phyloP scores from a whole-genome alignment of 2,329 filamentous ascomycete species.

The Pseudopithomyces chartarum region DNA sequence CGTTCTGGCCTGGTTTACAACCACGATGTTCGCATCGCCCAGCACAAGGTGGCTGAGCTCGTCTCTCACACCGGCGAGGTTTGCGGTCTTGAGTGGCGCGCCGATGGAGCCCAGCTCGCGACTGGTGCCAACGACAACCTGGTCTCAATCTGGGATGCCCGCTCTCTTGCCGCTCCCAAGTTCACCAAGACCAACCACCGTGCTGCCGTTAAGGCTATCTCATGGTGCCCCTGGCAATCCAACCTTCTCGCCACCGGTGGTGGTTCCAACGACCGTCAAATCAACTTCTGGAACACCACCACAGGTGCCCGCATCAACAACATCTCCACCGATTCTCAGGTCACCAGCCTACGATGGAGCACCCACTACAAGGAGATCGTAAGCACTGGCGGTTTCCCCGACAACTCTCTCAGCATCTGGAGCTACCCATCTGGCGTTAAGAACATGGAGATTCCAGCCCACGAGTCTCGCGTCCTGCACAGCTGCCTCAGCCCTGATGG shows the following conservation, averaged over 20 bases:
- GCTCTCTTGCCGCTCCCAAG: slow-evolving; percentile 89
- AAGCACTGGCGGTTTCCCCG: slow-evolving; percentile 96
- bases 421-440: slow-evolving; percentile 96
- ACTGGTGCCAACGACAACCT: slow-evolving; percentile 99
- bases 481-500: slow-evolving; percentile 96
- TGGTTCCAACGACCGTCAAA: slow-evolving; percentile 94
- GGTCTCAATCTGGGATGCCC: slow-evolving; percentile 98
- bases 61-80: slow-evolving; percentile 97
- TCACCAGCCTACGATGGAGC: slow-evolving; percentile 95
- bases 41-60: slow-evolving; percentile 98
- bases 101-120: slow-evolving; percentile 93
- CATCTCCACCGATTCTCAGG: slow-evolving; percentile 97
- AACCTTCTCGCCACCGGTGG: slow-evolving; percentile 96
- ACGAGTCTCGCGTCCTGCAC: slow-evolving; percentile 95
- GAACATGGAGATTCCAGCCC: slow-evolving; percentile 96
- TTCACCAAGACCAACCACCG: slow-evolving; percentile 99
- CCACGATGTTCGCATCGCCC: slow-evolving; percentile 95
- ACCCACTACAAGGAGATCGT: slow-evolving; percentile 97
- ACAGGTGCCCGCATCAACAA: slow-evolving; percentile 97
- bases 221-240: slow-evolving; percentile 98
- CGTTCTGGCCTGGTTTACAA: slow-evolving; percentile 96
- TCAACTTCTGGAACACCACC: slow-evolving; percentile 99
- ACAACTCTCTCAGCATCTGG: slow-evolving; percentile 99
- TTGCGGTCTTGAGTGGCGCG: slow-evolving; percentile 96
- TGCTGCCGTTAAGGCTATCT: slow-evolving; percentile 95